phyloP scores from a whole-genome alignment of 257 asterid species.

The Verbascum thapsus region DNA sequence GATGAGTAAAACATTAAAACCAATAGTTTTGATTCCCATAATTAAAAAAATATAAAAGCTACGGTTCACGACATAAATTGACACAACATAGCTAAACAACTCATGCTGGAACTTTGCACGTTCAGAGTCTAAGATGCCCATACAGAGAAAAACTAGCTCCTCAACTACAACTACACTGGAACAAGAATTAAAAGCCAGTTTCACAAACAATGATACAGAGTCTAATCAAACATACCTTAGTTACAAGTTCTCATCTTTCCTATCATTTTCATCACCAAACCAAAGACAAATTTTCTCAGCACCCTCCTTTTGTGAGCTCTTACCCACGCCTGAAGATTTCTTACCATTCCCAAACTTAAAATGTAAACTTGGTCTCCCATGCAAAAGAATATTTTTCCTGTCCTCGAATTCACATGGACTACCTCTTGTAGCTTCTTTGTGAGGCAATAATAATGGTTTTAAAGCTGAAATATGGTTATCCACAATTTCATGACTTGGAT shows the following conservation, averaged over 20 bases:
- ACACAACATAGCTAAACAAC: slow-evolving; percentile 50
- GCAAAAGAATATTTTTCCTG: slow-evolving; percentile 41
- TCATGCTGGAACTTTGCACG: slow-evolving; percentile 34
- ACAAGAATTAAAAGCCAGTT: slow-evolving; percentile 44
- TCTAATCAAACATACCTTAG: slow-evolving; percentile 49
- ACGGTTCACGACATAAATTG: slow-evolving; percentile 35
- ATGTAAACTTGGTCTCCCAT: slow-evolving; percentile 55
- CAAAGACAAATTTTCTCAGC: slow-evolving; percentile 36
- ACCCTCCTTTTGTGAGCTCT: slow-evolving; percentile 39
- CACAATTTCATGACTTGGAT: slow-evolving; percentile 32
- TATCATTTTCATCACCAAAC: slow-evolving; percentile 47
- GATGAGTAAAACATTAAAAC: not conserved
- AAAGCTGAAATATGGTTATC: slow-evolving; percentile 39
- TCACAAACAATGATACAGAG: slow-evolving; percentile 52
- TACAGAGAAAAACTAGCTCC: slow-evolving; percentile 49
- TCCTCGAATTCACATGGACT: slow-evolving; percentile 40
- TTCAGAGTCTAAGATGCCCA: slow-evolving; percentile 42
- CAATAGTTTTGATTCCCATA: slow-evolving; percentile 27
- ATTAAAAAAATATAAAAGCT: slow-evolving; percentile 41
- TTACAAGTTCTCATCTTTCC: slow-evolving; percentile 54
- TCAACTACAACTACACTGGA: slow-evolving; percentile 42
- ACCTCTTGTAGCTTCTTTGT: slow-evolving; percentile 38
- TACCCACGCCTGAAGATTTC: slow-evolving; percentile 39
- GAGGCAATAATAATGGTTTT: slow-evolving; percentile 44
- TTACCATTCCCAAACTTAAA: slow-evolving; percentile 49